phyloP scores from a whole-genome alignment of 2,329 filamentous ascomycete genomes.

The Aspergillus glaucus region DNA sequence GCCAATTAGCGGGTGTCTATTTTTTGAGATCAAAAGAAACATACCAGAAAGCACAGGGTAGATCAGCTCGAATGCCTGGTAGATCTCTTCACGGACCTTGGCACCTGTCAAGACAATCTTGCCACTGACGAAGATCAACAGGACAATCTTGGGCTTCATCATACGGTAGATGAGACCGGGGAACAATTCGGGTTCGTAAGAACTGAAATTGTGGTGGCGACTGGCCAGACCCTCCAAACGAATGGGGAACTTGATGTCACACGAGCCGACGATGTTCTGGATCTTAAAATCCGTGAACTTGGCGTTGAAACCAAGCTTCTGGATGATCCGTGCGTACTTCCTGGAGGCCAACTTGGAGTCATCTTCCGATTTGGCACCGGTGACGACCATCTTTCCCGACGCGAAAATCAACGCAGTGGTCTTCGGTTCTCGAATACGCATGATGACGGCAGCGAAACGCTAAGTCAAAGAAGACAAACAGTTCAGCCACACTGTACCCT shows the following conservation, averaged over 20 bases:
- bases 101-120: conserved; percentile 98
- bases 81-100: conserved; percentile 97
- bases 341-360: conserved; percentile 93
- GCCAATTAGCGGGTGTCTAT: conserved; percentile 17
- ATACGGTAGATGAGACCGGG: conserved; percentile 99
- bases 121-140: conserved; percentile 94
- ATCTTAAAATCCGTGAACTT: conserved; percentile 99
- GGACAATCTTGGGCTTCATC: conserved; percentile 99
- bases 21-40: conserved; percentile 18
- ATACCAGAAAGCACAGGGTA: conserved; percentile 87
- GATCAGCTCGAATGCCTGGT: conserved; percentile 94
- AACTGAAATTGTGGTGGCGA: conserved; percentile 98
- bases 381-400: conserved; percentile 98
- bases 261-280: conserved; percentile 97
- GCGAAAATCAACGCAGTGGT: conserved; percentile 97
- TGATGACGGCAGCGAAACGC: conserved; percentile 98
- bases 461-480: conserved; percentile 43
- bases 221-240: conserved; percentile 91
- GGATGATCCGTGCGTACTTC: conserved; percentile 98
- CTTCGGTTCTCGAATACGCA: conserved; percentile 99
- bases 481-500: conserved; percentile 42
- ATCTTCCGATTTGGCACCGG: conserved; percentile 94
- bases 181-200: conserved; percentile 97
- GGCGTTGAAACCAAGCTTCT: conserved; percentile 98
- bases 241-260: conserved; percentile 99